Conservation (phyloP, 805 yeast species). For the Ogataea henricii region DNA sequence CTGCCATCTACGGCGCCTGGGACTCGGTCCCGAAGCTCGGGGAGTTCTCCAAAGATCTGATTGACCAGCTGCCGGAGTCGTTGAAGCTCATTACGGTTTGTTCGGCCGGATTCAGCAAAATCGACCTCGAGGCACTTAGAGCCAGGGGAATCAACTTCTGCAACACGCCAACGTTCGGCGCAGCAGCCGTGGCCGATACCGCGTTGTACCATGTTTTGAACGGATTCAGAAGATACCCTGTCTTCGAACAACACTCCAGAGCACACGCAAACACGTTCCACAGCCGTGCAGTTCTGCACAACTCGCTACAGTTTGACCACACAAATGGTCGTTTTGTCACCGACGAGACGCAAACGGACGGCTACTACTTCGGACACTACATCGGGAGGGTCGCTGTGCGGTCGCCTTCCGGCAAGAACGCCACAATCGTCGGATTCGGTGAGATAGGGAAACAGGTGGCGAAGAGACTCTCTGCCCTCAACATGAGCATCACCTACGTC, state of each 20-base stretch:
- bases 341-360: conserved; percentile 6
- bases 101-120: conserved; percentile 54
- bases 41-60: conserved; percentile 45
- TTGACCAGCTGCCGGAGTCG: conserved; percentile 42
- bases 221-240: conserved; percentile 57
- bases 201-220: conserved; percentile 61
- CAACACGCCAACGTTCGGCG: conserved; percentile 60
- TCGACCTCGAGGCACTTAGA: conserved; percentile 41
- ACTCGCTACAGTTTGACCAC: conserved; percentile 32
- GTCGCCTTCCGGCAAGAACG: conserved; percentile 59
- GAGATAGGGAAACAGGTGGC: conserved; percentile 71
- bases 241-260: conserved; percentile 46
- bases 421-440: conserved; percentile 73
- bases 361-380: conserved; percentile 42
- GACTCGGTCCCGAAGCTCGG: conserved; percentile 47
- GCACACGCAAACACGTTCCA: conserved; percentile 44
- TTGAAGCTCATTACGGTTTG: conserved; percentile 53
- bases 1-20: conserved; percentile 57
- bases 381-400: conserved; percentile 47
- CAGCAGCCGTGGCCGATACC: conserved; percentile 72
- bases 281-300: conserved; percentile 43
- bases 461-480: conserved; percentile 53
- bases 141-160: conserved; percentile 50
- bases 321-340: conserved; percentile 32
- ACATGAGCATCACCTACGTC: conserved; percentile 64